These are phyloP conservation scores for Aspergillus carlsbadensis DNA, from an alignment of 495 filamentous ascomycete genomes.

Conservation along the genomic window DNA sequence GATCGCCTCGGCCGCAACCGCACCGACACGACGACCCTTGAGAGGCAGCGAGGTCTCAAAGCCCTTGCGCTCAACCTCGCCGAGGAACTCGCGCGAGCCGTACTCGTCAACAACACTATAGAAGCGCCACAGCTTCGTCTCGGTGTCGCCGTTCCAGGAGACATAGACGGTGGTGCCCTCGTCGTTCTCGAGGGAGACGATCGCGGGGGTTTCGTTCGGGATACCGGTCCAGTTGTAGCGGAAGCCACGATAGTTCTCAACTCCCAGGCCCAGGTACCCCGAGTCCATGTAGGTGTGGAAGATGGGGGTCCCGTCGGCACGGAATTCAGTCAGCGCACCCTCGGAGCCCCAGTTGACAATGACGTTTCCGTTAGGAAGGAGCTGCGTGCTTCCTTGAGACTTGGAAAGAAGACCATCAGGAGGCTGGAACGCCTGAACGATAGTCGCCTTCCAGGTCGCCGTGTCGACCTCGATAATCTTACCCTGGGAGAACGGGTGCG, in stretches of 20 bases:
- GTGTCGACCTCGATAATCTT: slow-evolving; percentile 54
- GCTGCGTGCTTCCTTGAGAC: slow-evolving; percentile 57
- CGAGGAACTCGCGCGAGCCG: slow-evolving; percentile 35
- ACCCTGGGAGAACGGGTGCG: slow-evolving; percentile 48
- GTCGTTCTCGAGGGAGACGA: slow-evolving; percentile 31
- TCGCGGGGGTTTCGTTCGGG: slow-evolving; percentile 31
- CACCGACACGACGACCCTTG: slow-evolving; percentile 16
- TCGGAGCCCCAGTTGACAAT: slow-evolving; percentile 57
- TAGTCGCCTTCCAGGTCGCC: slow-evolving; percentile 46
- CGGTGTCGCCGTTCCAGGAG: slow-evolving; percentile 45
- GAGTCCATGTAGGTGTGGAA: slow-evolving; percentile 43
- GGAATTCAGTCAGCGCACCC: slow-evolving; percentile 54
- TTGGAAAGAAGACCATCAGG: slow-evolving; percentile 51
- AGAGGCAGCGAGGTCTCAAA: slow-evolving; percentile 39
- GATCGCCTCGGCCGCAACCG: slow-evolving; percentile 21
- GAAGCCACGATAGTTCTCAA: slow-evolving; percentile 37
- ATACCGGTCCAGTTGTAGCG: slow-evolving; percentile 38
- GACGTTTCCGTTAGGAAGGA: slow-evolving; percentile 52
- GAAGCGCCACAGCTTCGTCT: slow-evolving; percentile 39
- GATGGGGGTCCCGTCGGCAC: slow-evolving; percentile 44
- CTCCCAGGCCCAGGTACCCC: slow-evolving; percentile 27
- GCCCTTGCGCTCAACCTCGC: slow-evolving; percentile 30
- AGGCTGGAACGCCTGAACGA: slow-evolving; percentile 43
- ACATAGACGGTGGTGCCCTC: slow-evolving; percentile 36
- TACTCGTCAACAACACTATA: slow-evolving; percentile 33